Evolutionary conservation across 2,329 filamentous ascomycete species (phyloP), one percentile per base, ranked within the genome.

Genomic region (Talaromyces sp.): DNA sequence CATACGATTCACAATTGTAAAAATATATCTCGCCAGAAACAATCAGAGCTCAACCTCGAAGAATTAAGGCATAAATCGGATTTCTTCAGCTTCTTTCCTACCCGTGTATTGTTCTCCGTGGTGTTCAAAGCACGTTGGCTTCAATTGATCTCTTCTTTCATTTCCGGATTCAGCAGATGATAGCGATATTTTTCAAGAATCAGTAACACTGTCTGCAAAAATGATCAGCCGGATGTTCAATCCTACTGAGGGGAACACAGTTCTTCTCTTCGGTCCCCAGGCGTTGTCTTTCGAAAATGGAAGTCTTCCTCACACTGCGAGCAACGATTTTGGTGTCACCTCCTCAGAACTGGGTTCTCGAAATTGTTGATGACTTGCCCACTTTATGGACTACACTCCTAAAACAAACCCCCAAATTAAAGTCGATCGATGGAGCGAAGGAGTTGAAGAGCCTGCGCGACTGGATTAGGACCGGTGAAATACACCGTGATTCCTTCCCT

Each of bases 141-240:
- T 33, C 16, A 33, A 18, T 33, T 50, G 25, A 31, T 21, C 5
- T 9, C 9, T 5, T 52, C 48, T 9, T 12, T 52, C 42, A 25
- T 46, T 33, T 25, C 25, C 28, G 16, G 25, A 16, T 33, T 28
- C 14, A 52, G 8, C 48, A 52, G 48, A 52, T 52, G 48, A 33
- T 52, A 52, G 25, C n/a, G 25, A 16, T 52, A 5, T 33, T 9
- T 33, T 52, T 25, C 16, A 12, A 8, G n/a, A 3, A 18, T 11
- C 25, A 16, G 48, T 54, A 54, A 54, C n/a, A 54, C 31, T 81
- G 23, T 42, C 33, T 73, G 70, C 67, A 2, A 83, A 80, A 25
- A 78, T 76, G 55, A 35, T 42, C 7, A 42, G 25, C 35, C 37
- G 37, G 3, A 40, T 40, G 21, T 14, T 21, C 33, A 39, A 42